Evolutionary conservation across 2,329 filamentous ascomycete genomes (phyloP).

Genomic region (Penicillium sp.): DNA sequence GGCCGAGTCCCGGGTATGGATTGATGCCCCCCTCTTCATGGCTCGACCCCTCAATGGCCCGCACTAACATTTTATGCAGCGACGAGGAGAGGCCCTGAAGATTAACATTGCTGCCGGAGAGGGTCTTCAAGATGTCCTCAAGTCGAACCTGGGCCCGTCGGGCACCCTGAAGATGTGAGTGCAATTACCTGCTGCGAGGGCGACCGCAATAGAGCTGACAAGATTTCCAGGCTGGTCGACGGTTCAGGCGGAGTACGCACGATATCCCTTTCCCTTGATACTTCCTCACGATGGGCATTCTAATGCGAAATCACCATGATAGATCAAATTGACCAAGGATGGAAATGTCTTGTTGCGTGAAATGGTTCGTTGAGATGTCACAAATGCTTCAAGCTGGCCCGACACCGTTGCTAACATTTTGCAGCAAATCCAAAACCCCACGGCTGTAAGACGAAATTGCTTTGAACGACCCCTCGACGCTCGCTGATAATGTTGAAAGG

Average conservation of each 20-base stretch:
- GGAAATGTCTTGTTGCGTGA: constrained; percentile 81
- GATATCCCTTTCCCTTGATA: constrained; percentile 14
- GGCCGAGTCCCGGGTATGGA: constrained; percentile 89
- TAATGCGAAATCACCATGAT: constrained; percentile 32
- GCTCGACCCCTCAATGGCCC: constrained; percentile 32
- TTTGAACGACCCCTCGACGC: constrained; percentile 3
- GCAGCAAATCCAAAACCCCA: constrained; percentile 95
- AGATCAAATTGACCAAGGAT: constrained; percentile 99
- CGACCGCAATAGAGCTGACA: constrained; percentile 30
- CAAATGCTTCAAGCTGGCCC: neutral
- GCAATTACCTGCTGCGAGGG: neutral
- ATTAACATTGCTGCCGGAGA: constrained; percentile 98
- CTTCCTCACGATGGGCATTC: constrained; percentile 7
- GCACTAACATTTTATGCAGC: constrained; percentile 62
- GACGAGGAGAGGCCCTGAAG: constrained; percentile 92
- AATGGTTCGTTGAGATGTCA: constrained; percentile 54
- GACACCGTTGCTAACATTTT: constrained; percentile 35
- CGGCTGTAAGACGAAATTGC: constrained; percentile 66
- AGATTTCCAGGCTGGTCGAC: constrained; percentile 60
- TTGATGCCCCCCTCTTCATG: constrained; percentile 31
- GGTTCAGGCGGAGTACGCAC: constrained; percentile 61
- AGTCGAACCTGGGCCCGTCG: constrained; percentile 91
- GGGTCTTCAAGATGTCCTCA: constrained; percentile 89
- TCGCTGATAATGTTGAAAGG: constrained; percentile 41
- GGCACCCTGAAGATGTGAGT: constrained; percentile 94